Base-by-base conservation (phyloP, 2,329 filamentous ascomycete species). In the Xylaria polymorpha region DNA sequence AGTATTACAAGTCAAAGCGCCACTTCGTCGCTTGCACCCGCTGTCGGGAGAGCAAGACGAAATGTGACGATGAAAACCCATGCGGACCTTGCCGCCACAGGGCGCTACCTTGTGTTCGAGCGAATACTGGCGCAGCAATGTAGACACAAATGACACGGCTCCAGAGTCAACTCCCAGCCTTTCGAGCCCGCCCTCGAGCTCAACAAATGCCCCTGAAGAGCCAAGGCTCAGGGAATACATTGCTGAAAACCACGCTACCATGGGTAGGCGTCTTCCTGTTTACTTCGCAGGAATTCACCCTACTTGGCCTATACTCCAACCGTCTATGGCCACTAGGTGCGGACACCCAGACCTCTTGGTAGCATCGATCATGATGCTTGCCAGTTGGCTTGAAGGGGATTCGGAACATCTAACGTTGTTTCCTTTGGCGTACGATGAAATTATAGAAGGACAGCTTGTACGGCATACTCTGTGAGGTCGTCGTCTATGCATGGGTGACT, bases 381-480 rank as follows among this genome's bases (percentile, higher is more conserved):
- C 70, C 6, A 73, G 74, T 35, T 75, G 74, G 72, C 66, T 76
- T 6, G 71, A 76, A 32, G 66, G 64, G 7, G 74, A 71, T 20
- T 32, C 20, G 7, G 72, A 75, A 14, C 73, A 75, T 51, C 39
- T 69, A 20, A 62, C 51, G 3, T 62, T 75, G 4, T 72, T 69
- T 2, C 68, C 72, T 29, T 18, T 68, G 14, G 59, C 73, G n/a
- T 72, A 71, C 32, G 68, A 75, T 10, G 72, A 73, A 58, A 61
- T 75, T 32, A 43, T 46, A n/a, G 64, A 67, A 50, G 58, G 70
- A 25, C 67, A 74, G 58, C 65, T 73, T 43, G 74, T 76, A 59
- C 43, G 59, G 3, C 29, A 14, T 18, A 9, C 15, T 43, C 10
- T 25, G 20, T 25, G 32, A 12, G 7, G n/a, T 9, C 51, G 18